Evolutionary conservation across 495 filamentous ascomycete species (phyloP).

Genomic region (Neurospora sp.): DNA sequence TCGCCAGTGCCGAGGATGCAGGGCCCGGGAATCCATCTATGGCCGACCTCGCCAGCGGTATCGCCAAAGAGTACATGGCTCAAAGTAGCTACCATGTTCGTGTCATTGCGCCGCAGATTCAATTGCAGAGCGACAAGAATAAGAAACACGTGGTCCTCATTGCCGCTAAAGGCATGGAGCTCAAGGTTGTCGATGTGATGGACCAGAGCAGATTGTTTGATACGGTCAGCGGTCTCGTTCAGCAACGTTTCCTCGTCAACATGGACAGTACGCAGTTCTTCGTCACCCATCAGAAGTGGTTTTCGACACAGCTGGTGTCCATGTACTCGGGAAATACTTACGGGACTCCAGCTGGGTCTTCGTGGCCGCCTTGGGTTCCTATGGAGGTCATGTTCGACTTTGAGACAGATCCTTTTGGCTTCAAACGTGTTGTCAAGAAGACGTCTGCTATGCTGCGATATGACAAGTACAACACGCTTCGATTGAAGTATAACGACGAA

Average conservation of each 20-base stretch:
- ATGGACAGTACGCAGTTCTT: constrained; percentile 98
- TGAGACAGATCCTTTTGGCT: constrained; percentile 81
- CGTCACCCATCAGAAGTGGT: constrained; percentile 83
- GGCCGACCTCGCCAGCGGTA: constrained; percentile 59
- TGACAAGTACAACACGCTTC: constrained; percentile 96
- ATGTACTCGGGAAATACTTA: constrained; percentile 93
- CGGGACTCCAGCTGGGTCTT: constrained; percentile 70
- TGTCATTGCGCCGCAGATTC: constrained; percentile 92
- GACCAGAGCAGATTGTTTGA: constrained; percentile 88
- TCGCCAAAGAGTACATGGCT: constrained; percentile 82
- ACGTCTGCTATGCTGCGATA: constrained; percentile 90
- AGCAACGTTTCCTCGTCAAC: constrained; percentile 82
- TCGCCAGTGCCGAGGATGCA: constrained; percentile 63
- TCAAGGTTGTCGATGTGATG: constrained; percentile 95
- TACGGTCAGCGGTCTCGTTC: constrained; percentile 87
- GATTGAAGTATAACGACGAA: constrained; percentile 95
- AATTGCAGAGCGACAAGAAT: constrained; percentile 97
- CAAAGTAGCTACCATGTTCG: constrained; percentile 92
- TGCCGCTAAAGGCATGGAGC: constrained; percentile 90
- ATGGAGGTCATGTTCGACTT: constrained; percentile 99
- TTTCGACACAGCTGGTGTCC: constrained; percentile 68
- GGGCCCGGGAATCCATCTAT: constrained; percentile 27
- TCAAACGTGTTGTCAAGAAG: constrained; percentile 86
- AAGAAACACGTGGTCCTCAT: constrained; percentile 85
- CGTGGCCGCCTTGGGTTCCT: constrained; percentile 96